Base-by-base conservation (phyloP, 306 rosid species). In the Lathyrus aphaca region DNA sequence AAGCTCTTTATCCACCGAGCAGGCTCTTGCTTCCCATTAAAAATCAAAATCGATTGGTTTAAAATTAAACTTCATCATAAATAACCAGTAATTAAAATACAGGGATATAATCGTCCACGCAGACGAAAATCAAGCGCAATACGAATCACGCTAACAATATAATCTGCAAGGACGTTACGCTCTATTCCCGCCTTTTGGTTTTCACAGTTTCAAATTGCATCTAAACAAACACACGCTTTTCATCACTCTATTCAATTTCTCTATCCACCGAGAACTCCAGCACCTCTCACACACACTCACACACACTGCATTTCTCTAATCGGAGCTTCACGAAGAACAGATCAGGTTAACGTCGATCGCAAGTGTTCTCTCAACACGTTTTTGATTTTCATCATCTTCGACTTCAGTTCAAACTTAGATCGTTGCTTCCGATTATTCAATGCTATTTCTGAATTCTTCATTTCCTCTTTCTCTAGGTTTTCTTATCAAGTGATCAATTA, bases 161-260 rank as follows among this genome's bases (percentile, higher is more conserved):
- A 5, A 64, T 19, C 49, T 5, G 8, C 3, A 9, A 15, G 64
- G 16, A 13, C 38, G 76, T 64, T 73, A 37, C 1, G 50, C 16
- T 14, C 21, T 12, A 12, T 82, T 82, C 86, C 83, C 86, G 86
- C 86, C 56, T 9, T 69, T 64, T 59, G 13, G 18, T 10, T 13
- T 10, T 50, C 30, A 13, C 32, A 40, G 4, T 45, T 29, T 55
- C n/a, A 1, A 9, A 10, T 73, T 64, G 55, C 68, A 55, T 15
- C 71, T 17, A 58, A 64, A 30, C 29, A 46, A 71, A 46, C 59
- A 16, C 55, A 53, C 59, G 32, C 59, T 10, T 53, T 17, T 54
- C 51, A 40, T 23, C 40, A 57, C 45, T 35, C 10, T 21, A 18
- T 45, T 40, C 43, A 35, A 49, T 9, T 46, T 67, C 27, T 42